Evolutionary conservation across 2,329 filamentous ascomycete genomes (phyloP).

Genomic region (Aspergillus quadricinctus): DNA sequence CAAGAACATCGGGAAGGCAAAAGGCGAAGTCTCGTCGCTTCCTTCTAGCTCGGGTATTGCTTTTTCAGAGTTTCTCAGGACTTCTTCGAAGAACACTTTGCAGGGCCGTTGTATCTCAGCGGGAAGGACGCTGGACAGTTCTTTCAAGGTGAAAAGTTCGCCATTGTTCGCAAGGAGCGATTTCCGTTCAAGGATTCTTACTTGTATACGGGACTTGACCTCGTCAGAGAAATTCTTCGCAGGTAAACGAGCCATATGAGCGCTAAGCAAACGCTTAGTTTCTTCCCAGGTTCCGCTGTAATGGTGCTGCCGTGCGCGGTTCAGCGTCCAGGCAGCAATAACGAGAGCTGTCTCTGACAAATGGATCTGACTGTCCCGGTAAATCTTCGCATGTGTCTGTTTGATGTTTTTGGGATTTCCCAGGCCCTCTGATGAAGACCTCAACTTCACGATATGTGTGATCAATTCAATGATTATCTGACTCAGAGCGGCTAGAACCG

Average conservation of each 20-base stretch:
- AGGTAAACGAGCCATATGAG: slow-evolving; percentile 29
- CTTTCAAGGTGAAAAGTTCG: slow-evolving; percentile 32
- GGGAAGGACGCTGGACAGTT: slow-evolving; percentile 28
- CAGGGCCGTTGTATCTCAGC: slow-evolving; percentile 21
- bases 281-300: slow-evolving; percentile 22
- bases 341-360: slow-evolving; percentile 38
- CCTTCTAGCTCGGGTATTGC: slow-evolving; percentile 16
- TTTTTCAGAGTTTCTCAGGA: slow-evolving; percentile 17
- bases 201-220: slow-evolving; percentile 25
- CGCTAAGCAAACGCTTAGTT: slow-evolving; percentile 24
- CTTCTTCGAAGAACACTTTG: slow-evolving; percentile 20
- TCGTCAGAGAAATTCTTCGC: slow-evolving; percentile 24
- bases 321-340: slow-evolving; percentile 37
- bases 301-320: slow-evolving; percentile 28
- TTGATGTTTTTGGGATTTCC: slow-evolving; percentile 35
- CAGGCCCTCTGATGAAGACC: slow-evolving; percentile 21
- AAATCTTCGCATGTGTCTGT: slow-evolving; percentile 38
- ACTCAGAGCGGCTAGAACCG: slow-evolving; percentile 36
- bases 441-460: slow-evolving; percentile 35
- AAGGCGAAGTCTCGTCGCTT: slow-evolving; percentile 18
- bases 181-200: slow-evolving; percentile 29
- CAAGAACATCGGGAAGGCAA: slow-evolving; percentile 30
- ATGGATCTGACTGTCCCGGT: slow-evolving; percentile 39
- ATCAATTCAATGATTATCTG: slow-evolving; percentile 41
- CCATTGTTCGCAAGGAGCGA: slow-evolving; percentile 32